Evolutionary conservation across 2,329 filamentous ascomycete genomes (phyloP), one percentile per base, ranked within the genome.

Genomic region (Alternaria solani): DNA sequence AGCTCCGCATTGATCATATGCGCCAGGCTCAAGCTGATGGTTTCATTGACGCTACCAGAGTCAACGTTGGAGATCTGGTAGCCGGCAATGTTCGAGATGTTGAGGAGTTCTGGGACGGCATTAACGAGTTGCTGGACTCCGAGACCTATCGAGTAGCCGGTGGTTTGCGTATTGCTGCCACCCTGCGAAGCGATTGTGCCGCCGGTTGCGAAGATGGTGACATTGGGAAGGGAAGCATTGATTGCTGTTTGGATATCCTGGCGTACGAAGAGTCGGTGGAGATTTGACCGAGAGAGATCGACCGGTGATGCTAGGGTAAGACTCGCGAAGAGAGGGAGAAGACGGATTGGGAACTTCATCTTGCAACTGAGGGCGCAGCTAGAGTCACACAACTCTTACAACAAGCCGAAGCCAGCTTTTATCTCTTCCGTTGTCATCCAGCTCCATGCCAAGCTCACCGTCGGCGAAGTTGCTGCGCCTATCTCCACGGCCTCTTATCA

Each of bases 111-210:
- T 0, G 86, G 86, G 0, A 88, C 85, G 1, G 85, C 84, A 28
- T 83, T 76, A 61, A 88, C 82, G 9, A 88, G 79, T 6, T 81
- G 71, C 42, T 84, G 77, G 7, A 87, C 81, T 5, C 83, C 82
- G 7, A 87, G 75, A 64, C 79, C 68, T 75, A 86, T 49, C 74
- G 82, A 74, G 70, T 89, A 90, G 58, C 84, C 83, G 2, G 81
- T 86, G 25, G 79, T 90, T 62, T 85, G 82, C 18, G 80, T 81
- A 25, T 81, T 81, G 38, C 79, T 81, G n/a, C 71, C 73, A 1
- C 81, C 83, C 59, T 81, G 80, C 2, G 84, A 85, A 14, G 86
- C 86, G 48, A 88, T 88, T 9, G 86, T 89, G 36, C 86, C 87
- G 16, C 86, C 86, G 6, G 83, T 86, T 6, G 82, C 83, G 64